Conservation (phyloP, 2,329 filamentous ascomycete species). For the Fusarium cicatricum region DNA sequence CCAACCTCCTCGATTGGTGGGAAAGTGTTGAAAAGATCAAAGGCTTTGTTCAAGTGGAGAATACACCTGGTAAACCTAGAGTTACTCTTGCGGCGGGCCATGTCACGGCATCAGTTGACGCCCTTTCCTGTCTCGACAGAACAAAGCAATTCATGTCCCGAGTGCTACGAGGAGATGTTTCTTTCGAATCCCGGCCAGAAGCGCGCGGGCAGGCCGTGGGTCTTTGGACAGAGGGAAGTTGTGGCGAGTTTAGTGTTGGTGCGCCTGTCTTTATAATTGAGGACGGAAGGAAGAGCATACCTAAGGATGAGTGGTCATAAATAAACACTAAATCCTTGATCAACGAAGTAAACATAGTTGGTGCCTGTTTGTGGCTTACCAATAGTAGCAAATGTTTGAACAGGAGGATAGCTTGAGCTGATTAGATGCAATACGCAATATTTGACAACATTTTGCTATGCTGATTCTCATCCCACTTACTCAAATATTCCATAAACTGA, state of each 20-base stretch:
- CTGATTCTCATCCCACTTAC: no score
- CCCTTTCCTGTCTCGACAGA: not conserved
- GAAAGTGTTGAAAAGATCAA: not conserved
- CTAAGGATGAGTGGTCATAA: conserved; percentile 1
- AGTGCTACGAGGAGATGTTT: not conserved
- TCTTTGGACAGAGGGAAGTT: not conserved
- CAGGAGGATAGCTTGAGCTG: no score
- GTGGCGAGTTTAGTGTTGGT: conserved; percentile 1
- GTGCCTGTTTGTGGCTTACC: no score
- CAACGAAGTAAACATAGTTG: no score
- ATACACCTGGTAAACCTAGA: not conserved
- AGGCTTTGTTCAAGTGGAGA: not conserved
- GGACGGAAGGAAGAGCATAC: not conserved
- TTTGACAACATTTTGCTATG: no score
- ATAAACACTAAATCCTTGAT: no score
- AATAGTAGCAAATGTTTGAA: no score
- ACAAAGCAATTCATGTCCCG: not conserved
- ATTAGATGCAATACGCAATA: no score
- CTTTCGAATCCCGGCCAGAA: not conserved
- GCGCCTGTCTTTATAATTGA: not conserved
- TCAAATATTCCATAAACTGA: no score
- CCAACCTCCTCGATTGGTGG: conserved; percentile 2
- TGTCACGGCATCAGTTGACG: not conserved
- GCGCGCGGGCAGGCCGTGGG: not conserved
- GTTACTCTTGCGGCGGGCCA: not conserved